Evolutionary conservation across 495 filamentous ascomycete genomes (phyloP).

Genomic region (Aspergillus nanangensis): DNA sequence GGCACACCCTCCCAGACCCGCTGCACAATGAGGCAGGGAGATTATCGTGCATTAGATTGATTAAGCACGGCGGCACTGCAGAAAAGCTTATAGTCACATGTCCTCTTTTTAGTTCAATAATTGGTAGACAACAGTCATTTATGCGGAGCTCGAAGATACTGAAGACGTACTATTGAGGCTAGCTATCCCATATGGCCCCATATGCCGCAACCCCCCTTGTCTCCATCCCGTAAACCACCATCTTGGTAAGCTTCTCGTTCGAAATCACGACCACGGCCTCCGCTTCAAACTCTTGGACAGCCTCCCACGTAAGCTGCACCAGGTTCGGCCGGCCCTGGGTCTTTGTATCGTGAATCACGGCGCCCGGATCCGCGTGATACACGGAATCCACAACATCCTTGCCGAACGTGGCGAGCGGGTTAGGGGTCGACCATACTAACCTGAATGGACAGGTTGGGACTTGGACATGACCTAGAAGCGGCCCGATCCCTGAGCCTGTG

Average conservation of each 20-base stretch:
- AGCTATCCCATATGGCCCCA: conserved; percentile 57
- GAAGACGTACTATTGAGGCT: too few relatives aligned
- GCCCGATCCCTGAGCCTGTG: conserved; percentile 69
- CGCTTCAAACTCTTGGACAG: conserved; percentile 35
- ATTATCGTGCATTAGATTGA: too few relatives aligned
- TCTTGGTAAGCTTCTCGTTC: conserved; percentile 57
- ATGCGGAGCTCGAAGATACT: too few relatives aligned
- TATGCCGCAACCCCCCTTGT: conserved; percentile 54
- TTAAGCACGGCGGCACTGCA: too few relatives aligned
- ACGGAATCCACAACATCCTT: conserved; percentile 37
- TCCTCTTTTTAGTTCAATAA: too few relatives aligned
- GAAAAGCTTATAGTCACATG: too few relatives aligned
- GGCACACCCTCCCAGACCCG: too few relatives aligned
- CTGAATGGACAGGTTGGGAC: conserved; percentile 24
- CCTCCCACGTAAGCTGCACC: conserved; percentile 20
- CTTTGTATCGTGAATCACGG: conserved; percentile 47
- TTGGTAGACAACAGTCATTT: too few relatives aligned
- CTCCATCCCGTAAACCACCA: conserved; percentile 59
- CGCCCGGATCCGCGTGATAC: conserved; percentile 38
- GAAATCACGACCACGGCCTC: conserved; percentile 60
- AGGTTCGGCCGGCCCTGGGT: conserved; percentile 43
- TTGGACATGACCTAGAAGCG: conserved; percentile 11
- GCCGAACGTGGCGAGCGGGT: conserved; percentile 42
- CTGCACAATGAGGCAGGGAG: too few relatives aligned
- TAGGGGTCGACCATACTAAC: conserved; percentile 47